phyloP scores from a whole-genome alignment of 78 protist genomes.

The Paulinella micropora region DNA sequence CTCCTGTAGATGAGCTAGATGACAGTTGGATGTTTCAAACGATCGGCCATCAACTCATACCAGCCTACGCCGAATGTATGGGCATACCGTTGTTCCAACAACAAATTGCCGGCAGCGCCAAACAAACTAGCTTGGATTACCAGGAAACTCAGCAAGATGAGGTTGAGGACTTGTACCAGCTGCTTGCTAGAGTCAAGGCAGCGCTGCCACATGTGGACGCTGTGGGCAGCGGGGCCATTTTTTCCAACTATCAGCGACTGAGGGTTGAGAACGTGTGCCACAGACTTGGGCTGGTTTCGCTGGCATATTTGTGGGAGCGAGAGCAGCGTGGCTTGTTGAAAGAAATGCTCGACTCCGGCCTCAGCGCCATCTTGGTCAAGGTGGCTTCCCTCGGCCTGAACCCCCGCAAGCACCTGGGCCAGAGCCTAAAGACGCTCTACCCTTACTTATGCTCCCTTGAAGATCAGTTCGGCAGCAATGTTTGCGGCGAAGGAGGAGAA shows the following conservation, averaged over 20 bases:
- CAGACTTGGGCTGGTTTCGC: constrained; percentile 55
- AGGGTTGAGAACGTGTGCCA: constrained; percentile 15
- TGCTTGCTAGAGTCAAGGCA: no score
- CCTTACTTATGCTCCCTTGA: neutral
- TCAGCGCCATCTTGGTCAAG: constrained; percentile 62
- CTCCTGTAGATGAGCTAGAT: neutral
- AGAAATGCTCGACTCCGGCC: constrained; percentile 56
- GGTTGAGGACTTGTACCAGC: no score
- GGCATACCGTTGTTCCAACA: no score
- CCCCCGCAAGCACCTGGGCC: constrained; percentile 44
- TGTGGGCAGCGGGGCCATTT: neutral
- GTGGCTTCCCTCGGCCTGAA: constrained; percentile 58
- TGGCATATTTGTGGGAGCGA: constrained; percentile 71
- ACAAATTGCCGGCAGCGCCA: no score
- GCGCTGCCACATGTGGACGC: no score
- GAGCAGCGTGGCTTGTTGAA: constrained; percentile 34
- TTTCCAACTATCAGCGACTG: neutral
- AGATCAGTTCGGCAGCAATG: constrained; percentile 29
- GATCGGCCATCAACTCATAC: neutral
- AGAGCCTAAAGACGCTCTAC: constrained; percentile 33
- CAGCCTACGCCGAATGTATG: no score
- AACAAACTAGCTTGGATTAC: no score
- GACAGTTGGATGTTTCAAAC: neutral
- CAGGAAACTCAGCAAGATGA: no score
- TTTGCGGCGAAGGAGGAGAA: constrained; percentile 97